phyloP scores from a whole-genome alignment of 192 early-diverging fungal genomes.

The Chytriomyces confervae region DNA sequence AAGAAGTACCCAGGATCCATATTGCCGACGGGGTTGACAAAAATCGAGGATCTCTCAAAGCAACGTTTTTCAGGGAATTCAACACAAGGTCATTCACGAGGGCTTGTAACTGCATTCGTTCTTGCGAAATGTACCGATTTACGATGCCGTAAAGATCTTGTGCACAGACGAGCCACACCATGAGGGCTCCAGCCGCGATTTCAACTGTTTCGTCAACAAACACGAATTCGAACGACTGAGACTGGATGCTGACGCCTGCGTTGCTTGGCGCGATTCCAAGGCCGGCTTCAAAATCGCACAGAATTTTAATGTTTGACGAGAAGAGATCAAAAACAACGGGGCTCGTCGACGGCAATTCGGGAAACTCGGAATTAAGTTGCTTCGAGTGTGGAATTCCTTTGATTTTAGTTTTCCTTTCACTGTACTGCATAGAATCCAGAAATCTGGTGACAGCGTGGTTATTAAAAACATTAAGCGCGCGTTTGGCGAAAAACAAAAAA shows the following conservation, averaged over 20 bases:
- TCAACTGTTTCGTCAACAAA: conserved; percentile 75
- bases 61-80: conserved; percentile 27
- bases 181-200: conserved; percentile 71
- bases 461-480: not conserved
- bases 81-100: conserved; percentile 61
- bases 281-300: conserved; percentile 12
- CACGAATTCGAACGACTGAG: conserved; percentile 46
- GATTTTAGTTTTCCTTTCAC: conserved; percentile 29
- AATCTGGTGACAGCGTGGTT: not conserved
- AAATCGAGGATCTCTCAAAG: conserved; percentile 67
- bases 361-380: conserved; percentile 45
- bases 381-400: conserved; percentile 67
- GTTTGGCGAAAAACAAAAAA: not conserved
- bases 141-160: conserved; percentile 61
- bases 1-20: conserved; percentile 60
- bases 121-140: conserved; percentile 52
- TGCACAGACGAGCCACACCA: conserved; percentile 69
- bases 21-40: conserved; percentile 68
- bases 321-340: conserved; percentile 46
- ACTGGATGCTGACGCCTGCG: conserved; percentile 21
- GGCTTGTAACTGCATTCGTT: conserved; percentile 60
- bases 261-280: not conserved
- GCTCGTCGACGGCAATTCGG: conserved; percentile 25
- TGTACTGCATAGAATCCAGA: not conserved
- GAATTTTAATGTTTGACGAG: conserved; percentile 27